Percentiles rank a stretch among this genome's conserved stretches.
Evolutionary conservation across 1,284 basidiomycete genomes (phyloP).

Genomic region (Athelia psychrophila): DNA sequence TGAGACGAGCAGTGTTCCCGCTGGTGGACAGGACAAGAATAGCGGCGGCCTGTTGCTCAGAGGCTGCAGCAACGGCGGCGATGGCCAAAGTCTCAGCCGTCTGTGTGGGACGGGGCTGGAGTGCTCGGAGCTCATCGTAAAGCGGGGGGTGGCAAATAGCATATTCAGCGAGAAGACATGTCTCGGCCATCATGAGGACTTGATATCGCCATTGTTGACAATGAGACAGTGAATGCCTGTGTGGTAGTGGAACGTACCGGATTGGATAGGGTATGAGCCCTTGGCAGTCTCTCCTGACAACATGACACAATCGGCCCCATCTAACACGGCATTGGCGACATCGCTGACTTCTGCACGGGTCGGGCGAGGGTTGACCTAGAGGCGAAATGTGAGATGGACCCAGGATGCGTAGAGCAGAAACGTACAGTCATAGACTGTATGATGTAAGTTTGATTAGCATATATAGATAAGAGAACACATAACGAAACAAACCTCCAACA

Average conservation of each 20-base stretch:
- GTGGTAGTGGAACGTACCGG: constrained; percentile 55
- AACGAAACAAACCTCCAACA: constrained; percentile 83
- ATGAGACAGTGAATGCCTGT: background rate
- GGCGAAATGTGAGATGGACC: constrained; percentile 4
- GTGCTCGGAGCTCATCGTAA: constrained; percentile 82
- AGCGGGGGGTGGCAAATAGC: constrained; percentile 92
- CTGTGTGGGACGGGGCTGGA: constrained; percentile 83
- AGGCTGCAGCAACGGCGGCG: constrained; percentile 91
- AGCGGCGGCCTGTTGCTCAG: constrained; percentile 90
- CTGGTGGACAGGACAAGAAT: constrained; percentile 97
- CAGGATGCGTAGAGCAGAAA: background rate
- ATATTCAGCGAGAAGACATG: constrained; percentile 90
- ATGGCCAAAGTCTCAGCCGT: constrained; percentile 94
- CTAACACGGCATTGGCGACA: constrained; percentile 96
- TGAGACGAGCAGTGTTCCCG: constrained; percentile 93
- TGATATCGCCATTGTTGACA: constrained; percentile 11
- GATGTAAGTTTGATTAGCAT: constrained; percentile 11
- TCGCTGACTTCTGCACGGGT: constrained; percentile 97
- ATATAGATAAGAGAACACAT: constrained; percentile 4
- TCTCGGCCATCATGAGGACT: constrained; percentile 99
- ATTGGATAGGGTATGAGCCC: constrained; percentile 90
- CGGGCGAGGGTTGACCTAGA: constrained; percentile 90
- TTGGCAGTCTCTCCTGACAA: constrained; percentile 97
- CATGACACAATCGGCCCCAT: constrained; percentile 98
- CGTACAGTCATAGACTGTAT: constrained; percentile 86